These are phyloP conservation scores for Candida ovalis DNA, from an alignment of 805 yeast species.

Conservation along the genomic window DNA sequence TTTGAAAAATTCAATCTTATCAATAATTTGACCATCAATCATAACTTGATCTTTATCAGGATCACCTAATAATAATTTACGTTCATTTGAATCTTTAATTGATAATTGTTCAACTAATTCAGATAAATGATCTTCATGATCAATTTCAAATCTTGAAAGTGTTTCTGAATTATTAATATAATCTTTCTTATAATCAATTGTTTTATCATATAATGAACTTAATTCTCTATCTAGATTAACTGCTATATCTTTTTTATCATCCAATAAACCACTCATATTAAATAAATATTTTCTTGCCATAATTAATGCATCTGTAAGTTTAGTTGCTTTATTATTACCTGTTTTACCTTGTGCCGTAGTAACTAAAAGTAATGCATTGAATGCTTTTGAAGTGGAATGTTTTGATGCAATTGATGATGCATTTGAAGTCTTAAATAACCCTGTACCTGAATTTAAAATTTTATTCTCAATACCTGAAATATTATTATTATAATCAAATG, in stretches of 20 bases:
- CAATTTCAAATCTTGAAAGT: constrained; percentile 14
- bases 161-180: constrained; percentile 15
- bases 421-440: background rate
- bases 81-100: constrained; percentile 4
- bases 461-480: background rate
- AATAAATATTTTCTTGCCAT: constrained; percentile 15
- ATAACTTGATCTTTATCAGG: constrained; percentile 12
- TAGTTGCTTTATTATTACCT: constrained; percentile 2
- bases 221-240: background rate
- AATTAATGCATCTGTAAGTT: constrained; percentile 6
- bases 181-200: constrained; percentile 2
- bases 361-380: constrained; percentile 7
- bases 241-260: constrained; percentile 1
- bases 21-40: constrained; percentile 5
- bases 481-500: constrained; percentile 4
- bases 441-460: background rate
- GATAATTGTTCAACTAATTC: constrained; percentile 1
- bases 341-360: constrained; percentile 12
- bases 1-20: constrained; percentile 8
- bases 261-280: constrained; percentile 4
- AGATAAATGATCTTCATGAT: constrained; percentile 3
- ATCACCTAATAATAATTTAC: constrained; percentile 12
- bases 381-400: constrained; percentile 9
- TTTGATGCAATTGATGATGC: background rate
- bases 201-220: background rate